These are phyloP conservation scores for Monilinia fructigena DNA, from an alignment of 2,329 filamentous ascomycete genomes.

Conservation along the genomic window DNA sequence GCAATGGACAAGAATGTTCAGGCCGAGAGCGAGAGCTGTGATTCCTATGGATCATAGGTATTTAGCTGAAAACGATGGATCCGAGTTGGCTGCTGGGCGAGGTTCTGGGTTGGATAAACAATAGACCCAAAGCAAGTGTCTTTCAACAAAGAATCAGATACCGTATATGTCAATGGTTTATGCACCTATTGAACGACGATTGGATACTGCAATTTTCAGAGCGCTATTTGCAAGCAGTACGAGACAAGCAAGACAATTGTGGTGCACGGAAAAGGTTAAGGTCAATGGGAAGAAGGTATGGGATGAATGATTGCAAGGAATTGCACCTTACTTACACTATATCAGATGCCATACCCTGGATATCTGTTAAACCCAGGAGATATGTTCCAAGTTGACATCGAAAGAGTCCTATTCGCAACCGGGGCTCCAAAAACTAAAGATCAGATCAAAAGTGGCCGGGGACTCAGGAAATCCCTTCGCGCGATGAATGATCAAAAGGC, in stretches of 20 bases:
- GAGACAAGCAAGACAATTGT: constrained; percentile 89
- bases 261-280: constrained; percentile 82
- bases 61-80: constrained; percentile 78
- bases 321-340: background rate
- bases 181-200: constrained; percentile 81
- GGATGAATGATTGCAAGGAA: background rate
- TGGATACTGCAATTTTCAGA: constrained; percentile 93
- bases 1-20: constrained; percentile 94
- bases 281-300: constrained; percentile 93
- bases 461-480: constrained; percentile 23
- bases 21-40: constrained; percentile 73
- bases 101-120: constrained; percentile 61
- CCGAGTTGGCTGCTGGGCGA: constrained; percentile 77
- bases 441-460: constrained; percentile 32
- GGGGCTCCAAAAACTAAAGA: constrained; percentile 63
- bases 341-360: constrained; percentile 83
- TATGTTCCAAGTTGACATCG: constrained; percentile 93
- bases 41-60: constrained; percentile 81
- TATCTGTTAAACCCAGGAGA: constrained; percentile 96
- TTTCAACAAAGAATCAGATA: constrained; percentile 53
- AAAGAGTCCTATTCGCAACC: constrained; percentile 84
- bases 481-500: constrained; percentile 26
- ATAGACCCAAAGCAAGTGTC: constrained; percentile 42
- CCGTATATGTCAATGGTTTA: constrained; percentile 98
- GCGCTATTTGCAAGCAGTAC: constrained; percentile 92